A percentile compares a stretch with the other conserved stretches of the same genome.
Evolutionary conservation across 2,329 filamentous ascomycete species (phyloP).

Genomic region (Fulvia fulva): DNA sequence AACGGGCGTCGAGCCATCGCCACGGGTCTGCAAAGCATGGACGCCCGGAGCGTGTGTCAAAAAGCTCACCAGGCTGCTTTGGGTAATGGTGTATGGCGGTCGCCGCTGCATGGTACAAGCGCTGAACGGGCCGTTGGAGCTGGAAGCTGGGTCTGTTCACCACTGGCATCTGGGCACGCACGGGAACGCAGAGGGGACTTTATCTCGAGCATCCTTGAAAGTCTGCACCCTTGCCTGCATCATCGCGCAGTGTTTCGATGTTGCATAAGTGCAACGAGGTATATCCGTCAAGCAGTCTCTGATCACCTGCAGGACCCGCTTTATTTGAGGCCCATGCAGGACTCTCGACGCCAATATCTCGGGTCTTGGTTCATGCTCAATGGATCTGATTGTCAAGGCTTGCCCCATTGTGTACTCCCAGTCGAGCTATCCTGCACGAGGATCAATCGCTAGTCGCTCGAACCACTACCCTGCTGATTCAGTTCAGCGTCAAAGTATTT

Average conservation of each 20-base stretch:
- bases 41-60: conserved; percentile 24
- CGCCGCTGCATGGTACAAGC: conserved; percentile 19
- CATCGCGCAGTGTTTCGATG: conserved; percentile 25
- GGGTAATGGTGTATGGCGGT: conserved; percentile 17
- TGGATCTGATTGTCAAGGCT: conserved; percentile 13
- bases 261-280: conserved; percentile 24
- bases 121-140: conserved; percentile 21
- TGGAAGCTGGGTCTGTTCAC: conserved; percentile 20
- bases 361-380: conserved; percentile 21
- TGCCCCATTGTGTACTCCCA: conserved; percentile 20
- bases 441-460: conserved; percentile 16
- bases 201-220: conserved; percentile 18
- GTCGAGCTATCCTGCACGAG: conserved; percentile 18
- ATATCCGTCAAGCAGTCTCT: conserved; percentile 19
- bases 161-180: conserved; percentile 18
- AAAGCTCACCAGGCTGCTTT: conserved; percentile 19
- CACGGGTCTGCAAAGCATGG: conserved; percentile 11
- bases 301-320: conserved; percentile 24
- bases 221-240: conserved; percentile 21
- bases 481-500: conserved; percentile 1
- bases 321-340: conserved; percentile 17
- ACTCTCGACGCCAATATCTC: conserved; percentile 20
- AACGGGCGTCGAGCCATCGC: conserved; percentile 14
- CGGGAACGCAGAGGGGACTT: conserved; percentile 17
- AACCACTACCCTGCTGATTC: conserved; percentile 10